Evolutionary conservation across 129 eudicot species (phyloP), one percentile per base, ranked within the genome.

Genomic region (Tagetes patula): DNA sequence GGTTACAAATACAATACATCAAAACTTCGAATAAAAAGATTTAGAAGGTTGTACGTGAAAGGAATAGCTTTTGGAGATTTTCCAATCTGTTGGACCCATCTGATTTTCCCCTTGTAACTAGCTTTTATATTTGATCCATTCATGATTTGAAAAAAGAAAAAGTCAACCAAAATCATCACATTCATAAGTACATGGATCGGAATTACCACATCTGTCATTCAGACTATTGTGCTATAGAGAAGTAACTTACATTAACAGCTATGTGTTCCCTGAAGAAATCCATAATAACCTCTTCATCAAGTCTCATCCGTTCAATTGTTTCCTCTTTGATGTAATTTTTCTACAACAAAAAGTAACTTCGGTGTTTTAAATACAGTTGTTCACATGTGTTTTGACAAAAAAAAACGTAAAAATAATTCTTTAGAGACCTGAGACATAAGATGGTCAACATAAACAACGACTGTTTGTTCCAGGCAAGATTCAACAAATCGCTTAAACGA

Each of bases 241-340:
- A 76, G 82, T 7, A 71, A 80, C 98, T 85, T 90, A 94, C 99
- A 80, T 93, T 77, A 65, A 86, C 87, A 77, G 85, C 86, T 11
- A 86, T 88, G 73, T 94, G 91, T 67, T 94, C 97, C 82, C 91
- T 85, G 86, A 90, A 94, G 80, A 94, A 94, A 78, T 94, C 99
- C 89, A 90, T 94, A 80, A 94, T 76, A 72, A 90, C 87, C 86
- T 94, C 99, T 79, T 94, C 99, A 60, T 94, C 99, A 14, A 94
- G 87, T 77, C 94, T 90, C 97, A 94, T 94, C 46, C 99, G 86
- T 74, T 94, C 99, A 72, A 94, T 90, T 20, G 99, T 90, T 78
- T 94, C 99, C 78, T 94, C 99, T 78, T 88, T 90, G 83, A 94
- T 86, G 80, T 94, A 86, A 79, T 69, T 86, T 94, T 94, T 94